A percentile compares a stretch with the other conserved stretches of the same genome.
phyloP scores from a whole-genome alignment of 164 flowering plant genomes.

The grape (Vitis vinifera) region DNA sequence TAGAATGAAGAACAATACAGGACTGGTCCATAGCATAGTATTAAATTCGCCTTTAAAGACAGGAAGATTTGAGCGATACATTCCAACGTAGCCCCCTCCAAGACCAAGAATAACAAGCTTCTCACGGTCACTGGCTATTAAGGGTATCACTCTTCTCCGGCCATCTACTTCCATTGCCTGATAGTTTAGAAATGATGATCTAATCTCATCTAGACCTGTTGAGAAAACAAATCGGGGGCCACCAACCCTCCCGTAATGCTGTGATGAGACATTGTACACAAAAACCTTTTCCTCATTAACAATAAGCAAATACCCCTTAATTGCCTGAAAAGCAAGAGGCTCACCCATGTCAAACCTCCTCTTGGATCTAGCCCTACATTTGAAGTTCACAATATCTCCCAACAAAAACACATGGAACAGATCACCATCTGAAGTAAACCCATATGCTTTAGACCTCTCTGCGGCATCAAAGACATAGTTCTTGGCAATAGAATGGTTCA shows the following conservation, averaged over 20 bases:
- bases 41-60: conserved; percentile 64
- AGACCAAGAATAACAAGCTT: conserved; percentile 79
- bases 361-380: conserved; percentile 86
- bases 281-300: conserved; percentile 63
- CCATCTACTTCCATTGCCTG: conserved; percentile 25
- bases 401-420: conserved; percentile 72
- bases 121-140: conserved; percentile 74
- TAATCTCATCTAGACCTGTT: conserved; percentile 71
- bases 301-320: conserved; percentile 80
- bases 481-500: conserved; percentile 60
- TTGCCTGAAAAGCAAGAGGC: conserved; percentile 66
- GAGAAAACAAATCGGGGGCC: conserved; percentile 71
- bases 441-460: conserved; percentile 91
- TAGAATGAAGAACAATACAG: conserved; percentile 76
- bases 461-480: conserved; percentile 81
- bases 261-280: conserved; percentile 83
- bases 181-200: conserved; percentile 56
- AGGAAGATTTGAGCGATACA: conserved; percentile 85
- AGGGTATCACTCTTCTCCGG: conserved; percentile 33
- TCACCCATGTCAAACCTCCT: conserved; percentile 66
- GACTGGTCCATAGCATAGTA: conserved; percentile 84
- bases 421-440: conserved; percentile 79
- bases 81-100: conserved; percentile 78
- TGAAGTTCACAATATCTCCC: conserved; percentile 88
- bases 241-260: conserved; percentile 65